These are phyloP conservation scores for Miscanthus sacchariflorus DNA, from an alignment of 202 grass and related monocot species.

Conservation along the genomic window DNA sequence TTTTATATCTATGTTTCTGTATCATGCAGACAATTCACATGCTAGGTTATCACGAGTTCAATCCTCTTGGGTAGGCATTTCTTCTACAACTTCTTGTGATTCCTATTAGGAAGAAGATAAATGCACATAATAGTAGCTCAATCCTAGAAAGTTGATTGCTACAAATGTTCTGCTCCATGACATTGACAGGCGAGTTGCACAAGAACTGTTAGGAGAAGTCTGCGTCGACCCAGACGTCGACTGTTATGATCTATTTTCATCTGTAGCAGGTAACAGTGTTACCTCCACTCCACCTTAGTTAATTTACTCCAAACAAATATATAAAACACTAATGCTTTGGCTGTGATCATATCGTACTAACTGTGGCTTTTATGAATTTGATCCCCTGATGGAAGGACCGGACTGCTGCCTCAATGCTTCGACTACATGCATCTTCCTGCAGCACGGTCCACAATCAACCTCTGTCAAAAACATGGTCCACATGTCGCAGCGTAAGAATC, in stretches of 20 bases:
- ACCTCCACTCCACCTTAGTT: conserved; percentile 23
- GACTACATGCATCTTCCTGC: conserved; percentile 42
- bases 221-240: conserved; percentile 53
- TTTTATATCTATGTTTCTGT: conserved; percentile 19
- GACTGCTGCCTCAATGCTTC: conserved; percentile 75
- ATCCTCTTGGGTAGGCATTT: conserved; percentile 59
- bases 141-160: neutral
- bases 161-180: conserved; percentile 24
- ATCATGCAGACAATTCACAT: conserved; percentile 50
- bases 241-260: conserved; percentile 55
- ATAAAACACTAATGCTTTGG: neutral
- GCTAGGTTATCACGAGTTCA: conserved; percentile 67
- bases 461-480: conserved; percentile 66
- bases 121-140: neutral
- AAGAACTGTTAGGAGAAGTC: conserved; percentile 42
- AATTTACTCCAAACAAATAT: conserved; percentile 18
- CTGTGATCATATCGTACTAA: conserved; percentile 19
- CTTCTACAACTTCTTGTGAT: conserved; percentile 23
- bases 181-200: conserved; percentile 39
- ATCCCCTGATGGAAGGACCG: conserved; percentile 43
- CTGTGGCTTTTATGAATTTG: conserved; percentile 17
- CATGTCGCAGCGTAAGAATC: conserved; percentile 57
- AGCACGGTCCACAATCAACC: conserved; percentile 62
- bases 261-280: conserved; percentile 47
- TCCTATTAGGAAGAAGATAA: conserved; percentile 24